Base-by-base conservation (phyloP, 169 alveolate species). In the Perkinsus olseni region DNA sequence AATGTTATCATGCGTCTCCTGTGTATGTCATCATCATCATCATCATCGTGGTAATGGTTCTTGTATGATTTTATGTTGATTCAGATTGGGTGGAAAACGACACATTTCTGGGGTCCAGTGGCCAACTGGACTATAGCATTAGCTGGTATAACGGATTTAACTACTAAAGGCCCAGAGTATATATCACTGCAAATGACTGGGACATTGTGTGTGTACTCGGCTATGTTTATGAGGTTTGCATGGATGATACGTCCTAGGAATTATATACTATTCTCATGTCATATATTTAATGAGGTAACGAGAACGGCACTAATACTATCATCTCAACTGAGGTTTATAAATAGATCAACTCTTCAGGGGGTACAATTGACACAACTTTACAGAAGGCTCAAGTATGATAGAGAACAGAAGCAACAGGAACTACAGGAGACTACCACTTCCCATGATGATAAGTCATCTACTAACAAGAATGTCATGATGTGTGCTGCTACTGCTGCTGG, bases 101-200 rank as follows among this genome's bases (percentile, higher is more conserved):
- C 99, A 51, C 99, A 98, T 95, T 98, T 98, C 93, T 98, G 99
- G 99, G 99, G 99, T 0, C 99, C 99, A 10, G 96, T 97, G 24
- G 98, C 98, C 13, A 98, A 98, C 94, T 98, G 99, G 99, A 99
- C 99, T n/a, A 98, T 98, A 93, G 99, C 98, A 10, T 39, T 98
- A 50, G 99, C 98, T 74, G 91, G 38, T 31, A 36, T 74, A 1
- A 36, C 91, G 4, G 99, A 97, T 74, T 94, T 97, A 45, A 94
- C 95, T 91, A 38, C 92, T 74, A 97, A 96, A 96, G 96, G 96
- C 38, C 99, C 98, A 28, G 97, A 96, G 95, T 91, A 96, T 90
- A 97, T 97, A 37, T 97, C 98, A 21, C 95, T 95, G 36, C 96
- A 95, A 82, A 97, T 97, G 99, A 97, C 99, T 0, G 96, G 96